Percentiles rank a stretch among this genome's conserved stretches.
Conservation (phyloP, 2,329 filamentous ascomycete species). For the Lizonia empirigonia region DNA sequence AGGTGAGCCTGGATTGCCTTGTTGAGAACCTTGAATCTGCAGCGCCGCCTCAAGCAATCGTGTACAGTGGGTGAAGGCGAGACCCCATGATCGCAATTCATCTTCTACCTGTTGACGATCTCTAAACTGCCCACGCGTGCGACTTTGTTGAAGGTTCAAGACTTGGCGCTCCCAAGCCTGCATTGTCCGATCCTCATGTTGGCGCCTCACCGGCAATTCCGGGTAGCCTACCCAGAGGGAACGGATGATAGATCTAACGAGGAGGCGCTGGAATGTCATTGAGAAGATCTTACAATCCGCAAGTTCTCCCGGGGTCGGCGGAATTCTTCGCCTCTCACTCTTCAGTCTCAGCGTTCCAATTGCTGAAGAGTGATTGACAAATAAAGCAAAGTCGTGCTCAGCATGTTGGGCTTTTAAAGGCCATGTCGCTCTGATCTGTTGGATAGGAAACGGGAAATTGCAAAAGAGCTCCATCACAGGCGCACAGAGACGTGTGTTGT, state of each 20-base stretch:
- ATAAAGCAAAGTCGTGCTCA: conserved; percentile 38
- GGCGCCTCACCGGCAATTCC: background rate
- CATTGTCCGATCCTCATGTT: conserved; percentile 16
- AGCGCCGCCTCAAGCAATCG: background rate
- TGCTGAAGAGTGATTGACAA: conserved; percentile 49
- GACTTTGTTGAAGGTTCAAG: background rate
- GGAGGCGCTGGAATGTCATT: conserved; percentile 57
- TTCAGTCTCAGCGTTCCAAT: conserved; percentile 14
- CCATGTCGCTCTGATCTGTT: conserved; percentile 33
- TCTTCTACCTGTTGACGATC: background rate
- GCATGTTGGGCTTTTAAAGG: conserved; percentile 43
- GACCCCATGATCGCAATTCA: conserved; percentile 13
- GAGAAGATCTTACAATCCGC: conserved; percentile 58
- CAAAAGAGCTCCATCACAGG: conserved; percentile 54
- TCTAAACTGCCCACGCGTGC: background rate
- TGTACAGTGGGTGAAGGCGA: conserved; percentile 9
- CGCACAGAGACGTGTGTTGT: conserved; percentile 51
- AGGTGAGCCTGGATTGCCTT: background rate
- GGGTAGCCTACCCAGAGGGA: conserved; percentile 42
- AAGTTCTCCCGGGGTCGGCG: conserved; percentile 64
- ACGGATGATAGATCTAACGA: conserved; percentile 60
- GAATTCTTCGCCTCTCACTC: conserved; percentile 48
- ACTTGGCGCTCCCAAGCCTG: background rate
- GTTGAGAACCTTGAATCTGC: background rate
- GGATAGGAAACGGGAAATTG: conserved; percentile 53